Conservation (phyloP, 352 stramenopile species). For the Pythium brassicae region DNA sequence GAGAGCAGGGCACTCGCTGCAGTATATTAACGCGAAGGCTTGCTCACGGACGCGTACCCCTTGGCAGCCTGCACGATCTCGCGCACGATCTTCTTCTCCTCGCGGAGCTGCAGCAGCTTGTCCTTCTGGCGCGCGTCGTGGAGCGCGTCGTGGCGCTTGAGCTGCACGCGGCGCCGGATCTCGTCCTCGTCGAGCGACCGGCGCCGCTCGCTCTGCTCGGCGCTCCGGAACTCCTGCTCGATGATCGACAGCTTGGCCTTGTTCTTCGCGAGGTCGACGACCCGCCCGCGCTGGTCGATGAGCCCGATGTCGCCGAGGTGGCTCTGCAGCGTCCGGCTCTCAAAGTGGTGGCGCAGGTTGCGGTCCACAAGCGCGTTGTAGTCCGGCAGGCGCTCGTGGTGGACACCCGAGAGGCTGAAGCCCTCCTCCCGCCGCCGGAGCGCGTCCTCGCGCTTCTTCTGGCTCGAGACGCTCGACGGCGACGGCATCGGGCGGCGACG, state of each 20-base stretch:
- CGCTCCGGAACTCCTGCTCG: constrained; percentile 89
- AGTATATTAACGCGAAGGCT: constrained; percentile 9
- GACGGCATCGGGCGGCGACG: constrained; percentile 1
- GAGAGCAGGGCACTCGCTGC: not conserved
- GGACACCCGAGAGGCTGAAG: constrained; percentile 54
- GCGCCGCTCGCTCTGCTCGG: constrained; percentile 71
- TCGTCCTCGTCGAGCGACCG: constrained; percentile 83
- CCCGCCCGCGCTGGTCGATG: constrained; percentile 84
- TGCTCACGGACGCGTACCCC: constrained; percentile 45
- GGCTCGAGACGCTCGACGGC: constrained; percentile 5
- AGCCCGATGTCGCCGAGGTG: constrained; percentile 78
- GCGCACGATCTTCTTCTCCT: constrained; percentile 82
- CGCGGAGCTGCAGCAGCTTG: constrained; percentile 83
- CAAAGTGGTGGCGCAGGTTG: constrained; percentile 89
- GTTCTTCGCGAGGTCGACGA: constrained; percentile 88
- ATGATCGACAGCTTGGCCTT: constrained; percentile 90
- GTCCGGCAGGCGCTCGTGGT: constrained; percentile 63
- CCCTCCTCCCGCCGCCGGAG: constrained; percentile 50
- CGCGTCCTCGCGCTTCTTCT: constrained; percentile 40
- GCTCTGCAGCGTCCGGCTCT: constrained; percentile 67
- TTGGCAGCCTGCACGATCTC: constrained; percentile 83
- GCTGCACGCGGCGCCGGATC: constrained; percentile 82
- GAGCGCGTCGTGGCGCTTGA: constrained; percentile 84
- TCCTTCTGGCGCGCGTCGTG: constrained; percentile 78
- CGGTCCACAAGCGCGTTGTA: constrained; percentile 89